phyloP scores from a whole-genome alignment of 176 grass and related monocot species.

The Phoenix dactylifera region DNA sequence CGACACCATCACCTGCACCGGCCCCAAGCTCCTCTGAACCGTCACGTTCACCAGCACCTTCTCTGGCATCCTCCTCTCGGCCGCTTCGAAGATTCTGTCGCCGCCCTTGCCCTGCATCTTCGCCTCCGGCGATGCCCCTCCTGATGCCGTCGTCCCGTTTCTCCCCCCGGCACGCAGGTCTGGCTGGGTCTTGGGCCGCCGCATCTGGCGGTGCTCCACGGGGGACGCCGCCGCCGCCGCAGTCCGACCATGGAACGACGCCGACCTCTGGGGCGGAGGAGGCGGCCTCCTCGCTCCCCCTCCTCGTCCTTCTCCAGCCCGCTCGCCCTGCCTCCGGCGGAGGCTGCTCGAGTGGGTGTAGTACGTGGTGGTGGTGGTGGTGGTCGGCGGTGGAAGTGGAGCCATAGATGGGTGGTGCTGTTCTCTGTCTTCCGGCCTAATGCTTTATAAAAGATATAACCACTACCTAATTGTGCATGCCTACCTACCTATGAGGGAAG shows the following conservation, averaged over 20 bases:
- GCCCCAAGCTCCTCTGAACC: conserved; percentile 68
- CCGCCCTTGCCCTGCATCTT: background rate
- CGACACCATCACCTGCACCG: conserved; percentile 75
- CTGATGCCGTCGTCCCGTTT: background rate
- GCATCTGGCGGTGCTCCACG: conserved; percentile 4
- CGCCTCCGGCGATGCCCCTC: background rate
- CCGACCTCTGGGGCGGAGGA: background rate
- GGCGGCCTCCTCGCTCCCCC: background rate
- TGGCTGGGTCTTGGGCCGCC: conserved; percentile 11
- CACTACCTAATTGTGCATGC: too few species aligned
- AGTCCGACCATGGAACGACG: conserved; percentile 1
- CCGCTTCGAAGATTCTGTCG: too few species aligned
- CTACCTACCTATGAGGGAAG: too few species aligned
- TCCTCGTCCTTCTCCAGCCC: background rate
- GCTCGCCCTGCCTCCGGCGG: background rate
- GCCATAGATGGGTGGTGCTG: background rate
- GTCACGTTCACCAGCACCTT: conserved; percentile 81
- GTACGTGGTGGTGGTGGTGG: background rate
- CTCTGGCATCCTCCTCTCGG: conserved; percentile 36
- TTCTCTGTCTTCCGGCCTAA: too few species aligned
- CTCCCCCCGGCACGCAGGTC: conserved; percentile 25
- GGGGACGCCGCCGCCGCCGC: background rate
- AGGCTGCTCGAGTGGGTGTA: background rate
- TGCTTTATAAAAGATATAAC: too few species aligned
- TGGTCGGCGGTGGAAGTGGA: background rate